A percentile compares a stretch with the other conserved stretches of the same genome.
Evolutionary conservation across 2,329 filamentous ascomycete species (phyloP).

Genomic region (Claviceps pazoutovae): DNA sequence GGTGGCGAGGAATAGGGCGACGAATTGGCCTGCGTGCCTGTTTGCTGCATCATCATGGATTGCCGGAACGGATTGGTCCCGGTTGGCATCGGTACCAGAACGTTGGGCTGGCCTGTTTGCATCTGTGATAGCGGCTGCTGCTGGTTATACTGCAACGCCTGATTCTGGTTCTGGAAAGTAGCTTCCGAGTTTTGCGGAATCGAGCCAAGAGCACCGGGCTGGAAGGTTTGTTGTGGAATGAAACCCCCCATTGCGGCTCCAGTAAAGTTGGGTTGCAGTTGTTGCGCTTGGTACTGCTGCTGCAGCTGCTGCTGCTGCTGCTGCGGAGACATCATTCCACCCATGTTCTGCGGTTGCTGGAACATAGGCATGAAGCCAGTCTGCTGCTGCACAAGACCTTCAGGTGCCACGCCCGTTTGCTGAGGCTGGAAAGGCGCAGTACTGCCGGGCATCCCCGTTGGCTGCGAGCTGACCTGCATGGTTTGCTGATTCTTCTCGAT

Average conservation of each 20-base stretch:
- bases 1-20: conserved; percentile 26
- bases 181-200: conserved; percentile 45
- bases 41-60: conserved; percentile 62
- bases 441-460: conserved; percentile 20
- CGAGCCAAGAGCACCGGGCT: conserved; percentile 36
- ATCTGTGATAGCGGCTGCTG: conserved; percentile 13
- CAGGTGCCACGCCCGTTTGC: conserved; percentile 19
- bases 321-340: conserved; percentile 12
- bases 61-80: conserved; percentile 82
- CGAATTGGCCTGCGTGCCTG: conserved; percentile 24
- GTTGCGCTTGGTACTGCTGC: conserved; percentile 12
- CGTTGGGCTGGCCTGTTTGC: conserved; percentile 25
- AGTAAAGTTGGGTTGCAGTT: conserved; percentile 37
- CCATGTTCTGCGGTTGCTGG: conserved; percentile 16
- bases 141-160: conserved; percentile 8
- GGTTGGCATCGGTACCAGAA: conserved; percentile 29
- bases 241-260: conserved; percentile 79
- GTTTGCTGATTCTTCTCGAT: conserved; percentile 80
- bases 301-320: conserved; percentile 6
- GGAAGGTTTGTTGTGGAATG: conserved; percentile 47
- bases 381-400: conserved; percentile 12
- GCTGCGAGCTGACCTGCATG: conserved; percentile 35
- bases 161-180: conserved; percentile 30
- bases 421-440: conserved; percentile 24
- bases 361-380: conserved; percentile 15